phyloP scores from a whole-genome alignment of 1,284 basidiomycete genomes.

The Microbotryum intermedium region DNA sequence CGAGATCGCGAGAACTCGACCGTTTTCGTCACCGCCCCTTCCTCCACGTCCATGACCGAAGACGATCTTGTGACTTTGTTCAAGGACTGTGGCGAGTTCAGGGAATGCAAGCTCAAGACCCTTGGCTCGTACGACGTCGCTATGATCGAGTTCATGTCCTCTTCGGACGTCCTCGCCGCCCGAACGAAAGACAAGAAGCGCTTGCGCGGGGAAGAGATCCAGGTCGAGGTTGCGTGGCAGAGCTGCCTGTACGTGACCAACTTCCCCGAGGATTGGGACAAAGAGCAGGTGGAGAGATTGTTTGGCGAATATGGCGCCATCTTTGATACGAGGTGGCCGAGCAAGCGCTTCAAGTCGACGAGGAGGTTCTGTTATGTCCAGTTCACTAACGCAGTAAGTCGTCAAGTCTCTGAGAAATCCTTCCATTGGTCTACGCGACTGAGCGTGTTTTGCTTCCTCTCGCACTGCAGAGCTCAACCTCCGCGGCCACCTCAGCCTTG shows the following conservation, averaged over 20 bases:
- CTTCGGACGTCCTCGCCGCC: constrained; percentile 60
- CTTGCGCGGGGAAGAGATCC: constrained; percentile 56
- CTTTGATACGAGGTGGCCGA: constrained; percentile 95
- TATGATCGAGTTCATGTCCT: constrained; percentile 61
- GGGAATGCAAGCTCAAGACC: constrained; percentile 64
- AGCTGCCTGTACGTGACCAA: constrained; percentile 96
- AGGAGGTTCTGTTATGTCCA: constrained; percentile 94
- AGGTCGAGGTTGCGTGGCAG: constrained; percentile 81
- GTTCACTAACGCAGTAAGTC: constrained; percentile 66
- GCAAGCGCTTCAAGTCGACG: constrained; percentile 84
- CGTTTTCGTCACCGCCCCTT: constrained; percentile 72
- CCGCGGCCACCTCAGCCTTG: constrained; percentile 49
- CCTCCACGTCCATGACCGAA: constrained; percentile 48
- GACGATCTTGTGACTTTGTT: constrained; percentile 66
- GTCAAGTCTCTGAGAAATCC: neutral
- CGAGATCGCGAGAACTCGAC: constrained; percentile 95
- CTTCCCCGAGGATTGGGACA: constrained; percentile 80
- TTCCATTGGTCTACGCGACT: neutral
- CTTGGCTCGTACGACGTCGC: constrained; percentile 52
- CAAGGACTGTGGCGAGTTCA: constrained; percentile 72
- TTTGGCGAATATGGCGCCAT: constrained; percentile 78
- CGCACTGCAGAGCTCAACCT: too few species aligned
- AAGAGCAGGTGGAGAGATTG: constrained; percentile 60
- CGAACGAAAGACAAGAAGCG: constrained; percentile 89
- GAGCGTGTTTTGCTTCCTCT: neutral